Conservation (phyloP, 2,329 filamentous ascomycete species). For the Botryotinia globosa region DNA sequence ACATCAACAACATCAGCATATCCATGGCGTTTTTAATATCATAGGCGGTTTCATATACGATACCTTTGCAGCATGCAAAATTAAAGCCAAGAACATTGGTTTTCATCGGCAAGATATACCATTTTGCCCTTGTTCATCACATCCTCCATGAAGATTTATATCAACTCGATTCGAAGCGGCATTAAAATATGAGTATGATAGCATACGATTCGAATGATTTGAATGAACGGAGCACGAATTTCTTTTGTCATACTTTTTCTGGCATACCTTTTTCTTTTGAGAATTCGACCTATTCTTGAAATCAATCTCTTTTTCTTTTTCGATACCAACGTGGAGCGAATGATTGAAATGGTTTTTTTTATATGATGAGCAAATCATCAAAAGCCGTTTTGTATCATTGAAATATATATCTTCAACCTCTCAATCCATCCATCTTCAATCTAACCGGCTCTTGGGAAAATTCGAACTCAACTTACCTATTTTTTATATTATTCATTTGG, state of each 20-base stretch:
- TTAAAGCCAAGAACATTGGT: constrained; percentile 1
- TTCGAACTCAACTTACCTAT: background rate
- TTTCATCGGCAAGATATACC: background rate
- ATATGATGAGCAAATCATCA: background rate
- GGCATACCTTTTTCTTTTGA: constrained; percentile 12
- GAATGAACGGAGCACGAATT: constrained; percentile 20
- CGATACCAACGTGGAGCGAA: background rate
- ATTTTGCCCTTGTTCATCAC: constrained; percentile 6
- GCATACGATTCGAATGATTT: constrained; percentile 16
- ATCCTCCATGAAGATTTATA: constrained; percentile 8
- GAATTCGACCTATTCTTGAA: background rate
- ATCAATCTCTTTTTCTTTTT: background rate
- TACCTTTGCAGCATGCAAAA: constrained; percentile 21
- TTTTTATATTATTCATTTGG: constrained; percentile 15
- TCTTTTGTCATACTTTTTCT: constrained; percentile 17
- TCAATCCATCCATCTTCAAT: background rate
- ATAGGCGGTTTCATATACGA: constrained; percentile 13
- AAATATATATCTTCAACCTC: background rate
- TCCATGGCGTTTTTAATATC: constrained; percentile 19
- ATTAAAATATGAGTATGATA: constrained; percentile 15
- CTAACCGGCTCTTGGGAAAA: constrained; percentile 6
- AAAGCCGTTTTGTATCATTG: background rate
- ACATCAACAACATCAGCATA: constrained; percentile 17
- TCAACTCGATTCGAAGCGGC: constrained; percentile 6
- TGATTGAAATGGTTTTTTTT: background rate